A percentile compares a stretch with the other conserved stretches of the same genome.
These are phyloP conservation scores for Scedosporium apiospermum DNA, from an alignment of 2,329 filamentous ascomycete species.

Conservation along the genomic window DNA sequence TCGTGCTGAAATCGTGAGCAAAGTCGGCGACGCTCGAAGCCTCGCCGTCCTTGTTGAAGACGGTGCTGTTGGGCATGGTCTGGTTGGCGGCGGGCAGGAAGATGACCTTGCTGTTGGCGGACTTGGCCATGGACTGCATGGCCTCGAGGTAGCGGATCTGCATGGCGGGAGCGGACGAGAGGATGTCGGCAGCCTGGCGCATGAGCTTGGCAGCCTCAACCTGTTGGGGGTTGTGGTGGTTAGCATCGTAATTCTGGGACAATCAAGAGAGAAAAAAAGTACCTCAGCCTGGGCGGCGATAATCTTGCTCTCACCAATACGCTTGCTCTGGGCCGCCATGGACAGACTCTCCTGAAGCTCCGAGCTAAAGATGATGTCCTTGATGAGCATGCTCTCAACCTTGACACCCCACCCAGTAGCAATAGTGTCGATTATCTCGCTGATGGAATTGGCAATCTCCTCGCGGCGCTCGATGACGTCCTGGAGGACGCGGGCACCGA, in stretches of 20 bases:
- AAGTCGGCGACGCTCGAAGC: slow-evolving; percentile 37
- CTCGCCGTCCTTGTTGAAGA: slow-evolving; percentile 20
- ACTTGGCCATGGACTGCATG: slow-evolving; percentile 98
- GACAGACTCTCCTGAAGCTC: slow-evolving; percentile 93
- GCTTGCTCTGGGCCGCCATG: slow-evolving; percentile 98
- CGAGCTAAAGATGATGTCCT: slow-evolving; percentile 95
- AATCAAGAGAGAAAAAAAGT: slow-evolving; percentile 7
- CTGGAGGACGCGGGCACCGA: slow-evolving; percentile 89
- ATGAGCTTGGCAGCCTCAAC: slow-evolving; percentile 93
- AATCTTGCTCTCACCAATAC: slow-evolving; percentile 96
- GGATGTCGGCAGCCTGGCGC: slow-evolving; percentile 86
- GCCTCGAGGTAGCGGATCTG: slow-evolving; percentile 96
- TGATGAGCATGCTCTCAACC: slow-evolving; percentile 98
- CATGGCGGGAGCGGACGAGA: slow-evolving; percentile 90
- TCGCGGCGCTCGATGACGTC: slow-evolving; percentile 98
- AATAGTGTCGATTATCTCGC: slow-evolving; percentile 96
- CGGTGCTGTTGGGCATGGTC: slow-evolving; percentile 41
- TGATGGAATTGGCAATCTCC: slow-evolving; percentile 89
- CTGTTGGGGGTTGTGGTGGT: slow-evolving; percentile 14
- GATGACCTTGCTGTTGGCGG: slow-evolving; percentile 80
- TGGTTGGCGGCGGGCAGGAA: slow-evolving; percentile 57
- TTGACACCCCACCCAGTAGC: slow-evolving; percentile 89
- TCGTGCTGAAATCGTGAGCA: slow-evolving; percentile 42
- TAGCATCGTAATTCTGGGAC: background rate
- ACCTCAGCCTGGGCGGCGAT: slow-evolving; percentile 89